Base-by-base conservation (phyloP, 2,329 filamentous ascomycete species). In the Anthostomella pinea region DNA sequence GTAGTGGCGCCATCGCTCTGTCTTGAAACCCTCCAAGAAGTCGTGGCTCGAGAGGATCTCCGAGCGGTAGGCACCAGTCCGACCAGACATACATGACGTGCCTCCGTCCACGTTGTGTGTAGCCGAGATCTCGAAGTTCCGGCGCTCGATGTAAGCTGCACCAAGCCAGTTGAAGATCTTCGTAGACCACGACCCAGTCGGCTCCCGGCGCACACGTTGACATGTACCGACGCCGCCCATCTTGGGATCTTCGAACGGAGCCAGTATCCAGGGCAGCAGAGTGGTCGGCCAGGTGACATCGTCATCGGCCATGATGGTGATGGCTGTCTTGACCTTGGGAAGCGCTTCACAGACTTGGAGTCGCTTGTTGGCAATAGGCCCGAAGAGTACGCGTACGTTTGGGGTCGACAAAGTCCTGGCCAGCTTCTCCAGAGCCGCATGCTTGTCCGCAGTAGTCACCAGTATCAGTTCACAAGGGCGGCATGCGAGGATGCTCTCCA, bases 121-220 rank as follows among this genome's bases (percentile, higher is more conserved):
- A 20, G 91, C 90, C 30, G 90, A 94, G 59, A 94, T 95, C 64
- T 97, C 91, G 60, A 96, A 97, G 66, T 96, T 97, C 44, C 91
- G 83, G 40, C 91, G 81, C 64, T 95, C 87, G 45, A 97, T 84
- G 63, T 97, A 97, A 33, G 90, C 81, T 15, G 89, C 87, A 5
- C 90, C 90, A 14, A 97, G 75, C 73, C 91, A 96, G 58, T 90
- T 90, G 81, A 83, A 96, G 47, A 87, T 69, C 33, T 77, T 76
- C 26, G 78, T 77, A 17, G 70, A 69, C 56, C 79, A 67, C 25
- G 78, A 77, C 2, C 66, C 76, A 29, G 69, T 69, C 56, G 76
- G 75, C 48, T 81, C 79, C 45, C 88, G 83, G 58, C 81, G 81
- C 47, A 96, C 78, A 45, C 88, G 74, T 67, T 97, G 91, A 61